These are phyloP conservation scores for Pterocarpus santalinus DNA, from an alignment of 306 rosid genomes.

Conservation along the genomic window DNA sequence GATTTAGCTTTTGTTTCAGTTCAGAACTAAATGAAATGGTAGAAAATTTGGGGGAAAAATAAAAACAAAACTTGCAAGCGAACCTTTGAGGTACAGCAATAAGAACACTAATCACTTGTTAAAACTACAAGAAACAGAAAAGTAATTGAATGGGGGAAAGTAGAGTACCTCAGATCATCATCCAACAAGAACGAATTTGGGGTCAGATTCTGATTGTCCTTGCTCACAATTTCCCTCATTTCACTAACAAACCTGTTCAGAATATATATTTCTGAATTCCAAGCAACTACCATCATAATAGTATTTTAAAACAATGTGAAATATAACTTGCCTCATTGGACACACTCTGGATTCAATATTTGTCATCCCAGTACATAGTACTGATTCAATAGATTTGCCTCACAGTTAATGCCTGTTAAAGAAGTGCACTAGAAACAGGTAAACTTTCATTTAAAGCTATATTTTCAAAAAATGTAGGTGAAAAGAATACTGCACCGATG, in stretches of 20 bases:
- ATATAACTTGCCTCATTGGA: conserved; percentile 90
- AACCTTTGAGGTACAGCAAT: too few species aligned
- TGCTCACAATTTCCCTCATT: conserved; percentile 92
- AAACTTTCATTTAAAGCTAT: background rate
- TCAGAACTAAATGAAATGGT: too few species aligned
- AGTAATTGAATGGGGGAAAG: conserved; percentile 29
- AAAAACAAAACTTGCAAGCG: background rate
- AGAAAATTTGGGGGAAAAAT: background rate
- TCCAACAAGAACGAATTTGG: conserved; percentile 97
- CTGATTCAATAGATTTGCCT: conserved; percentile 98
- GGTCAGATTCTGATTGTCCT: conserved; percentile 86
- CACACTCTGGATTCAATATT: conserved; percentile 96
- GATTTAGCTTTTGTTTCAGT: too few species aligned
- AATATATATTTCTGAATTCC: conserved; percentile 43
- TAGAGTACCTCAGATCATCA: conserved; percentile 89
- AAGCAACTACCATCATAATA: conserved; percentile 2
- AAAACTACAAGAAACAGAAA: conserved; percentile 21
- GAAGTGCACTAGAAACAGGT: background rate
- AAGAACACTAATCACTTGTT: background rate
- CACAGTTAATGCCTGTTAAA: conserved; percentile 83
- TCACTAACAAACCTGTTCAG: conserved; percentile 85
- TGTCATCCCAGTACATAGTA: conserved; percentile 99
- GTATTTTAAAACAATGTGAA: conserved; percentile 40
- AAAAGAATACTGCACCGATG: conserved; percentile 8
- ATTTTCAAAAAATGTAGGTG: too few species aligned